Conservation (phyloP, 345 rosid species). For the Sisymbrium irio region DNA sequence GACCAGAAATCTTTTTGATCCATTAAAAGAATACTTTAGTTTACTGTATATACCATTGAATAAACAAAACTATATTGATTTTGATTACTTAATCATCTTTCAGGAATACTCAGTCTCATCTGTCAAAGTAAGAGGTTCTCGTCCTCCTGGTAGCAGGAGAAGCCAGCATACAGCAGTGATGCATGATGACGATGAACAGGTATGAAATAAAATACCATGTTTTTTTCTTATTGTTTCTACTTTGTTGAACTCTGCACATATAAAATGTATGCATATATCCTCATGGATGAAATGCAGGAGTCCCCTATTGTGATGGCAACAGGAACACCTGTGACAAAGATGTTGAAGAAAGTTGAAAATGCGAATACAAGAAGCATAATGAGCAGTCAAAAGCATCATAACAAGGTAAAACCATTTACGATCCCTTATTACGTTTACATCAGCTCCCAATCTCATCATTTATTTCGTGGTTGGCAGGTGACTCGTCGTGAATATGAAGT, state of each 20-base stretch:
- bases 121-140: constrained; percentile 51
- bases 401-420: constrained; percentile 46
- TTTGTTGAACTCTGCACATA: not conserved
- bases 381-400: constrained; percentile 61
- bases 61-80: not conserved
- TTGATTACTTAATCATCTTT: constrained; percentile 8
- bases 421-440: not conserved
- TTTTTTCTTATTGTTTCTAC: not conserved
- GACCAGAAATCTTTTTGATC: constrained; percentile 15
- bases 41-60: not conserved
- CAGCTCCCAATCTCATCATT: not conserved
- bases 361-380: constrained; percentile 46
- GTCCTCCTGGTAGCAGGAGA: constrained; percentile 41
- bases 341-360: constrained; percentile 52
- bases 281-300: constrained; percentile 40
- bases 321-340: constrained; percentile 62
- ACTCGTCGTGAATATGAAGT: constrained; percentile 72
- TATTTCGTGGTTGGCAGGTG: constrained; percentile 46
- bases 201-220: constrained; percentile 16
- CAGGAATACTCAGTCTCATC: constrained; percentile 68
- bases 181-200: constrained; percentile 50
- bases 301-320: constrained; percentile 44
- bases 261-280: not conserved
- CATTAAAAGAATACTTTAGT: not conserved
- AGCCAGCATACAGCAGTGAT: constrained; percentile 35